Evolutionary conservation across 495 filamentous ascomycete genomes (phyloP).

Genomic region (Penicillium daleae): DNA sequence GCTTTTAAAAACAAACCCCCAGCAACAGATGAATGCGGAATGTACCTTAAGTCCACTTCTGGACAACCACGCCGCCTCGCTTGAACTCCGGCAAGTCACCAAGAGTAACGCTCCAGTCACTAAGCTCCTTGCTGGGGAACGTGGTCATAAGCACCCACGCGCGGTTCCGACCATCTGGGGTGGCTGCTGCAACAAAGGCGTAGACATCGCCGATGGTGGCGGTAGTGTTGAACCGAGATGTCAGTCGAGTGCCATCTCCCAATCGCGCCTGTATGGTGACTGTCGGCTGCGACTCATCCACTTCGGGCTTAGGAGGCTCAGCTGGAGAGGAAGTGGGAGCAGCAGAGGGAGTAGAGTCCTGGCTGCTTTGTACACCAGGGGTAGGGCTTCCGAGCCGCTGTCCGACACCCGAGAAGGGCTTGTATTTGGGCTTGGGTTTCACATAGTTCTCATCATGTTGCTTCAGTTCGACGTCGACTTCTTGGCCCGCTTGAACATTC

Average conservation of each 20-base stretch:
- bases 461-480: conserved; percentile 87
- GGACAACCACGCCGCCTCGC: conserved; percentile 79
- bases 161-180: conserved; percentile 58
- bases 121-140: conserved; percentile 92
- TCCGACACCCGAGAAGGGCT: conserved; percentile 81
- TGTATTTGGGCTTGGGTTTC: conserved; percentile 81
- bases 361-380: conserved; percentile 57
- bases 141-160: conserved; percentile 89
- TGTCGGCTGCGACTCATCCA: conserved; percentile 78
- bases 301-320: conserved; percentile 50
- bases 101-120: conserved; percentile 66
- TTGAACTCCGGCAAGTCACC: conserved; percentile 86
- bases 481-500: conserved; percentile 82
- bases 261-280: conserved; percentile 86
- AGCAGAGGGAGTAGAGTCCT: conserved; percentile 43
- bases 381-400: conserved; percentile 91
- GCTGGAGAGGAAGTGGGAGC: conserved; percentile 34
- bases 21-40: background rate
- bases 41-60: conserved; percentile 72
- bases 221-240: conserved; percentile 86
- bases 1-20: conserved; percentile 11
- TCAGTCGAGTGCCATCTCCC: conserved; percentile 83
- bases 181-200: conserved; percentile 74
- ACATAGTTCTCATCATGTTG: conserved; percentile 85
- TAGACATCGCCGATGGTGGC: conserved; percentile 94